Percentiles rank a stretch among this genome's conserved stretches.
Conservation (phyloP, 768 basidiomycete species). For the Termitomyces sp. region DNA sequence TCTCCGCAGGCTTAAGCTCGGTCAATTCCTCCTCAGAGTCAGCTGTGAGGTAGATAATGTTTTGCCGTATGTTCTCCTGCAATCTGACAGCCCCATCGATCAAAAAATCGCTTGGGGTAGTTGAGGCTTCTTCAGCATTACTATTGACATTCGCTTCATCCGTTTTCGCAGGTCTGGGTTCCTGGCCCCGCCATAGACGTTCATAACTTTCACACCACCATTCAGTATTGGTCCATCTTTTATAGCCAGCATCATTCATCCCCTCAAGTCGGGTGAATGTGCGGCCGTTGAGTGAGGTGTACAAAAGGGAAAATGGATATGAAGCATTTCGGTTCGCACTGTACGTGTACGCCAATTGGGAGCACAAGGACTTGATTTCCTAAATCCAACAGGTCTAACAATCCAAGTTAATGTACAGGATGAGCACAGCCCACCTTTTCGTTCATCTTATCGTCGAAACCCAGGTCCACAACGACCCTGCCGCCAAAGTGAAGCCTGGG, state of each 20-base stretch:
- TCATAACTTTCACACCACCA: slow-evolving; percentile 83
- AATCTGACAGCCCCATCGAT: neutral
- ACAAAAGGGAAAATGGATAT: slow-evolving; percentile 69
- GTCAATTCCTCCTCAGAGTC: slow-evolving; percentile 84
- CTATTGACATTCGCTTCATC: neutral
- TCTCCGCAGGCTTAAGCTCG: slow-evolving; percentile 79
- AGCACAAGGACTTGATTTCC: slow-evolving; percentile 88
- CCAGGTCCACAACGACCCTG: slow-evolving; percentile 78
- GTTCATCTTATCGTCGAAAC: slow-evolving; percentile 89
- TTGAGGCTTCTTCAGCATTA: neutral
- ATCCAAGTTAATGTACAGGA: slow-evolving; percentile 6
- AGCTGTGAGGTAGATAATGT: slow-evolving; percentile 88
- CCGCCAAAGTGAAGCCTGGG: slow-evolving; percentile 47
- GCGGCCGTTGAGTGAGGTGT: slow-evolving; percentile 75
- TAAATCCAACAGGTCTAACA: slow-evolving; percentile 28
- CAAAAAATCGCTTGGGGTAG: neutral
- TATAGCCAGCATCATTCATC: slow-evolving; percentile 62
- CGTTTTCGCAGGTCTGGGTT: neutral
- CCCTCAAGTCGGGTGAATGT: slow-evolving; percentile 61
- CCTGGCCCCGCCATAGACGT: slow-evolving; percentile 46
- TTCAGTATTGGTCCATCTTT: slow-evolving; percentile 74
- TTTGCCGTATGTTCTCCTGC: slow-evolving; percentile 31
- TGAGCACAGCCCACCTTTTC: slow-evolving; percentile 64
- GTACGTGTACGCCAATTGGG: slow-evolving; percentile 90
- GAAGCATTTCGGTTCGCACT: slow-evolving; percentile 74